phyloP scores from a whole-genome alignment of 2,329 filamentous ascomycete species.

The Beauveria medogensis region DNA sequence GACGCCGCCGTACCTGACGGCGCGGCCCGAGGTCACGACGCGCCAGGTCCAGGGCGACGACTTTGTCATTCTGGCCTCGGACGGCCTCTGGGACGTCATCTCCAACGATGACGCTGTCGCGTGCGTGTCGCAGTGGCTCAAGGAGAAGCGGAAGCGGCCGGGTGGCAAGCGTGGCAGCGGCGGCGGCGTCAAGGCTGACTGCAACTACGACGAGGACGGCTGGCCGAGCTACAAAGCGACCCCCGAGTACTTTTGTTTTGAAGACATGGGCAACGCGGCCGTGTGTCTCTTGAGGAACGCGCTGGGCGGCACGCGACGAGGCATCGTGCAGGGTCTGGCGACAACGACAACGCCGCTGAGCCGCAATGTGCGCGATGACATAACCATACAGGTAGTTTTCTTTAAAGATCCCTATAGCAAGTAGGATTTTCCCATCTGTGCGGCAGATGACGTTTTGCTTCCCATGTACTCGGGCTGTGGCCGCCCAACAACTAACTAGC shows the following conservation, averaged over 20 bases:
- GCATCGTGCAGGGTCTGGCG: constrained; percentile 65
- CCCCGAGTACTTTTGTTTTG: constrained; percentile 57
- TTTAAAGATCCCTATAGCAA: constrained; percentile 19
- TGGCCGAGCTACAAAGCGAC: constrained; percentile 20
- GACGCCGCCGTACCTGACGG: constrained; percentile 61
- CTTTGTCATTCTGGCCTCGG: constrained; percentile 59
- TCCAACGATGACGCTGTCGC: constrained; percentile 49
- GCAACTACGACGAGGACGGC: constrained; percentile 15
- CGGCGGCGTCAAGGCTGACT: constrained; percentile 12
- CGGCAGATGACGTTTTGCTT: background rate
- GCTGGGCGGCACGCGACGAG: constrained; percentile 65
- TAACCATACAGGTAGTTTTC: constrained; percentile 81
- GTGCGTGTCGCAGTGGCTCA: constrained; percentile 47
- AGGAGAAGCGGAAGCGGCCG: constrained; percentile 13
- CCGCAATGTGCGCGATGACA: constrained; percentile 58
- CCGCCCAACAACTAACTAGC: too few species aligned
- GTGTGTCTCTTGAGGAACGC: constrained; percentile 77
- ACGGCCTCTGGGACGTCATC: constrained; percentile 59
- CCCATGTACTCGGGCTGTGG: background rate
- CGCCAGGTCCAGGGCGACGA: constrained; percentile 38
- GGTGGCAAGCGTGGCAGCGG: constrained; percentile 13
- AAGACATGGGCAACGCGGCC: constrained; percentile 67
- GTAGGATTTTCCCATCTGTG: background rate
- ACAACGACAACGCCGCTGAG: constrained; percentile 65
- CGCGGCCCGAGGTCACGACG: constrained; percentile 55